Conservation (phyloP, 1,139 yeast species). For the Yamadazyma blattariae region DNA sequence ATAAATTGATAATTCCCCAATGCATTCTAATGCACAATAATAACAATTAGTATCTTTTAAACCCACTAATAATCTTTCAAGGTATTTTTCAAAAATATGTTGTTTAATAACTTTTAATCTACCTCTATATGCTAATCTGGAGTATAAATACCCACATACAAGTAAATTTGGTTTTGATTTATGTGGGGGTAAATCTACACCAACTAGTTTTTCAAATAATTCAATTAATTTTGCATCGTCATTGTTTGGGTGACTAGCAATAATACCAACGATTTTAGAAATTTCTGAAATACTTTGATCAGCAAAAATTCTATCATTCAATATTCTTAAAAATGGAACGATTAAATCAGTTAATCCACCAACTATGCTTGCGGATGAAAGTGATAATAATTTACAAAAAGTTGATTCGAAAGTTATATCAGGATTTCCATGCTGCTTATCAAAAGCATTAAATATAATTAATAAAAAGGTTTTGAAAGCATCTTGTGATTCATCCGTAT, state of each 20-base stretch:
- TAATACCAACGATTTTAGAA: slow-evolving; percentile 53
- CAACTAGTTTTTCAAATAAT: slow-evolving; percentile 11
- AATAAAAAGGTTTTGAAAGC: slow-evolving; percentile 19
- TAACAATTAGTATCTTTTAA: slow-evolving; percentile 20
- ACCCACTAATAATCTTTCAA: slow-evolving; percentile 16
- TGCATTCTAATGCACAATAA: slow-evolving; percentile 38
- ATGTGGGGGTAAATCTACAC: slow-evolving; percentile 14
- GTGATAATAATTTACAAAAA: slow-evolving; percentile 32
- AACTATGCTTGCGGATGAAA: slow-evolving; percentile 31
- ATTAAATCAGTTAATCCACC: slow-evolving; percentile 19
- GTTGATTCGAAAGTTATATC: slow-evolving; percentile 25
- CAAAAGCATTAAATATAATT: slow-evolving; percentile 27
- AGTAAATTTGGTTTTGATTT: slow-evolving; percentile 25
- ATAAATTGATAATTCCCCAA: slow-evolving; percentile 58
- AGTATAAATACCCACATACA: slow-evolving; percentile 46
- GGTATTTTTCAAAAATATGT: slow-evolving; percentile 13
- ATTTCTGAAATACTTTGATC: slow-evolving; percentile 38
- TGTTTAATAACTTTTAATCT: slow-evolving; percentile 23
- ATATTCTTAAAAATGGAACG: slow-evolving; percentile 20
- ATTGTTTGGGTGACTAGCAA: slow-evolving; percentile 45
- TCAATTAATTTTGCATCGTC: slow-evolving; percentile 10
- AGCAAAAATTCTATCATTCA: slow-evolving; percentile 21
- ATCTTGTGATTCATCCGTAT: slow-evolving; percentile 5
- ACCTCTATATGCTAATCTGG: slow-evolving; percentile 47
- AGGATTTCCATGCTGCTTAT: slow-evolving; percentile 20